A percentile compares a stretch with the other conserved stretches of the same genome.
Evolutionary conservation across 2,329 filamentous ascomycete species (phyloP).

Genomic region (Fusarium citri): DNA sequence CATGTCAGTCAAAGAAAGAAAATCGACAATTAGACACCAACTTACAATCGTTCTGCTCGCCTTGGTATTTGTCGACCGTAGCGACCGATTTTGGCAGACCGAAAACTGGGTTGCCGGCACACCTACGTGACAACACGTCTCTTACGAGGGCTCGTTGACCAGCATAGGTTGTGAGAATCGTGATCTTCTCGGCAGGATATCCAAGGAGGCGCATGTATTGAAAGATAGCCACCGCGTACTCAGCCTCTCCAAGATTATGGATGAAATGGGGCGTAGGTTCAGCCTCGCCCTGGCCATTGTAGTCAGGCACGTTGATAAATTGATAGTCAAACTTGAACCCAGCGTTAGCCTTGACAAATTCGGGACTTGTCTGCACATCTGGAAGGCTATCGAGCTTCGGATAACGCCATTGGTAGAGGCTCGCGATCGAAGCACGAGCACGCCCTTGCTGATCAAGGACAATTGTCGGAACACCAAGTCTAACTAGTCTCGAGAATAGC

Average conservation of each 20-base stretch:
- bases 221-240: conserved; percentile 94
- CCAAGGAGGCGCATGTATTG: conserved; percentile 98
- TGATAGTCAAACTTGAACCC: conserved; percentile 96
- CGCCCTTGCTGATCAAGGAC: conserved; percentile 94
- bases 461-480: conserved; percentile 91
- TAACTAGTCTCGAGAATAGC: conserved; percentile 89
- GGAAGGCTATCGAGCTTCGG: conserved; percentile 82
- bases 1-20: conserved; percentile 34
- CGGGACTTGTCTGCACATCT: conserved; percentile 72
- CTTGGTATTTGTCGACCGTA: conserved; percentile 98
- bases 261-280: conserved; percentile 95
- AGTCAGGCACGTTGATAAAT: conserved; percentile 94
- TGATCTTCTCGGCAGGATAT: conserved; percentile 86
- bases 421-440: conserved; percentile 85
- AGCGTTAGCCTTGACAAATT: conserved; percentile 86
- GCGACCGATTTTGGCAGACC: conserved; percentile 89
- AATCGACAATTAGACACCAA: conserved; percentile 42
- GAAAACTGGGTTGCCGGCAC: conserved; percentile 85
- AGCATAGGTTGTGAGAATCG: conserved; percentile 92
- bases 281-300: conserved; percentile 88
- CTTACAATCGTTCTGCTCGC: conserved; percentile 98
- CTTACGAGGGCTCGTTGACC: conserved; percentile 89
- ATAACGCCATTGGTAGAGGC: conserved; percentile 95
- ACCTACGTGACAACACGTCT: conserved; percentile 87
- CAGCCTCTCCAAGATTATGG: conserved; percentile 95